phyloP scores from a whole-genome alignment of 164 flowering plant genomes.

The Warburgia ugandensis region DNA sequence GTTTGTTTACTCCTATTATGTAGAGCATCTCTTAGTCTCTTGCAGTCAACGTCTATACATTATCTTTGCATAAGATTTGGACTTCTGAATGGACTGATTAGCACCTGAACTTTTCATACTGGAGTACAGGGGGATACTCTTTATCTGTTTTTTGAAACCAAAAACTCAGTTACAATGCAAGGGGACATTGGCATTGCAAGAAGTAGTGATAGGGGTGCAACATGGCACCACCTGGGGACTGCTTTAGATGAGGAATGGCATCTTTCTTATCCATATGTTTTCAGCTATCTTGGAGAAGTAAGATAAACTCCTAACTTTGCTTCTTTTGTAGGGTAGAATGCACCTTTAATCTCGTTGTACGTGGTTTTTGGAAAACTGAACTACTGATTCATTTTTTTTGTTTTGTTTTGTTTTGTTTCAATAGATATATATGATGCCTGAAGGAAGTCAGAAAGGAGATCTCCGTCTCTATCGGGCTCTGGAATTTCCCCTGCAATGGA shows the following conservation, averaged over 20 bases:
- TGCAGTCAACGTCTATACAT: too few relatives aligned
- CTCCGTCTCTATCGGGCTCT: constrained; percentile 72
- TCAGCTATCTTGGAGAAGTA: constrained; percentile 64
- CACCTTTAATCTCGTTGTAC: neutral
- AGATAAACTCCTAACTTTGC: constrained; percentile 9
- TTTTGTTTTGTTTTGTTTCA: constrained; percentile 4
- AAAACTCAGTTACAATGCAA: constrained; percentile 77
- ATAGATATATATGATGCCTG: constrained; percentile 98
- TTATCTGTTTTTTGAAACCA: constrained; percentile 79
- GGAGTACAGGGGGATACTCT: constrained; percentile 76
- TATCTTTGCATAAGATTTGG: too few relatives aligned
- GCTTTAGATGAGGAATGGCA: constrained; percentile 97
- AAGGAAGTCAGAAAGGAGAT: constrained; percentile 75
- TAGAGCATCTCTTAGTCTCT: too few relatives aligned
- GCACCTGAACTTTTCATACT: too few relatives aligned
- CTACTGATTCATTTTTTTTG: neutral
- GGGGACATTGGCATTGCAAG: constrained; percentile 93
- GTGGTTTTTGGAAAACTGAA: neutral
- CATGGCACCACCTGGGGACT: constrained; percentile 82
- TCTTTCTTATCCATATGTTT: constrained; percentile 87
- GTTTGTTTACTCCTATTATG: too few relatives aligned
- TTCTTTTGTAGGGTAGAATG: neutral
- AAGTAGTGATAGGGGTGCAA: constrained; percentile 79
- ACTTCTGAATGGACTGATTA: too few relatives aligned
- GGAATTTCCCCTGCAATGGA: constrained; percentile 81